A percentile compares a stretch with the other conserved stretches of the same genome.
phyloP scores from a whole-genome alignment of 305 asterid species.

The Euphrasia arctica region DNA sequence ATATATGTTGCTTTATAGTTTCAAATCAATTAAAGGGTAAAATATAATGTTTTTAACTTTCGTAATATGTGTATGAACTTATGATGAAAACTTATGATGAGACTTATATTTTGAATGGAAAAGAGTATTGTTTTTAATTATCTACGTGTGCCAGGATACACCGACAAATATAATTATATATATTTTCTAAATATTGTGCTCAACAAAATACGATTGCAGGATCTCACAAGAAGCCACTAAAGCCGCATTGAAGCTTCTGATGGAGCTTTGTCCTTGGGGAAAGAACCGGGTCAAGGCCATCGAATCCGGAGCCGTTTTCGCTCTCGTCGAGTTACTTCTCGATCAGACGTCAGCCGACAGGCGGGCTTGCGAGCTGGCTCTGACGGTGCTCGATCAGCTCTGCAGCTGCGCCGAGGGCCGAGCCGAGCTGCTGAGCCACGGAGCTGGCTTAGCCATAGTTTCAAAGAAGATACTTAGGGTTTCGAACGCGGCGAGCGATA shows the following conservation, averaged over 20 bases:
- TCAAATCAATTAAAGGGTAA: too few relatives aligned
- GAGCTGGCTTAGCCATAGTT: constrained; percentile 63
- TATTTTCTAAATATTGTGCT: too few relatives aligned
- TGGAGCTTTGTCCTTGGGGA: constrained; percentile 70
- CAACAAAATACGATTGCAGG: not conserved
- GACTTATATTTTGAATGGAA: too few relatives aligned
- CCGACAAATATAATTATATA: too few relatives aligned
- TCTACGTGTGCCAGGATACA: too few relatives aligned
- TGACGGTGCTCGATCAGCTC: constrained; percentile 52
- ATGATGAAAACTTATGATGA: too few relatives aligned
- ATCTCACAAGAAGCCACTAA: constrained; percentile 50
- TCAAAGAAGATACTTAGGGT: constrained; percentile 82
- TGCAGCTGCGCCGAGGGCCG: constrained; percentile 82
- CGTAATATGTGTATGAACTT: too few relatives aligned
- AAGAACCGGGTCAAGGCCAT: constrained; percentile 48
- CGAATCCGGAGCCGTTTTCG: constrained; percentile 34
- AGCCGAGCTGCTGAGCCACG: constrained; percentile 65
- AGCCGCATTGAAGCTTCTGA: constrained; percentile 58
- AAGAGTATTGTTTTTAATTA: too few relatives aligned
- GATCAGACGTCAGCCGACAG: constrained; percentile 41
- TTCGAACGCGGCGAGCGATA: constrained; percentile 55
- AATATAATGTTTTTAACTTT: too few relatives aligned
- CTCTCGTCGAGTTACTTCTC: constrained; percentile 52
- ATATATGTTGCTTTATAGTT: too few relatives aligned
- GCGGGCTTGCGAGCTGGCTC: constrained; percentile 45